A percentile compares a stretch with the other conserved stretches of the same genome.
These are phyloP conservation scores for Setaria italica DNA, from an alignment of 202 grass and related monocot genomes.

Conservation along the genomic window DNA sequence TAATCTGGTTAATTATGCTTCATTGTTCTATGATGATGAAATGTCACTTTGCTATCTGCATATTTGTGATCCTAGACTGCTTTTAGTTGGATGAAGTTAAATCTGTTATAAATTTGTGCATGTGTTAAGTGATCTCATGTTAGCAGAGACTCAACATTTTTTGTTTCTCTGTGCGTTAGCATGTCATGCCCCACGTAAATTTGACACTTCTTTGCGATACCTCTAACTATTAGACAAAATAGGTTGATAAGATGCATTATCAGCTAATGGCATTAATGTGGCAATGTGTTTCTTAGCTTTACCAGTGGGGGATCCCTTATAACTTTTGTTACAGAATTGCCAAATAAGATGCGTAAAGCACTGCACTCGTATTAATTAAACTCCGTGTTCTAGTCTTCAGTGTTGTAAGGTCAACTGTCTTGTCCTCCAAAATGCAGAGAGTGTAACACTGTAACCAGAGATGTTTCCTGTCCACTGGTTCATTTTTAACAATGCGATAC, in stretches of 20 bases:
- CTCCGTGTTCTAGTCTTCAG: not conserved
- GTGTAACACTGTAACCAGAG: not conserved
- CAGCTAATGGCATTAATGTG: not conserved
- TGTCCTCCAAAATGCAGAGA: slow-evolving; percentile 9
- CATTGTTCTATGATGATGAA: slow-evolving; percentile 10
- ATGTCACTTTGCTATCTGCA: not conserved
- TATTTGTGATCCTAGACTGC: slow-evolving; percentile 14
- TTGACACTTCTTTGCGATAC: slow-evolving; percentile 7
- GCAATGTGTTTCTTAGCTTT: slow-evolving; percentile 16
- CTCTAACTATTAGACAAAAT: not conserved
- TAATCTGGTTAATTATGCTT: slow-evolving; percentile 19
- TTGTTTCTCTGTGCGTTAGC: not conserved
- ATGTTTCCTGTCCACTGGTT: not conserved
- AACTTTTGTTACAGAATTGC: not conserved
- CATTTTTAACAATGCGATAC: not conserved
- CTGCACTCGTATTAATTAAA: slow-evolving; percentile 12
- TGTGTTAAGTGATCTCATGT: not conserved
- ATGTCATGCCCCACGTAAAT: not conserved
- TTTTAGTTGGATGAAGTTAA: not conserved
- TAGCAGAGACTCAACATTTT: not conserved
- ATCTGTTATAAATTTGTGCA: not conserved
- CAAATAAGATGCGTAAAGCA: slow-evolving; percentile 1
- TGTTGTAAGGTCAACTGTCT: slow-evolving; percentile 23
- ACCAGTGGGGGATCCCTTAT: not conserved
- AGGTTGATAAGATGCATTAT: not conserved